These are phyloP conservation scores for Dipteronia dyeriana DNA, from an alignment of 345 rosid species.

Conservation along the genomic window DNA sequence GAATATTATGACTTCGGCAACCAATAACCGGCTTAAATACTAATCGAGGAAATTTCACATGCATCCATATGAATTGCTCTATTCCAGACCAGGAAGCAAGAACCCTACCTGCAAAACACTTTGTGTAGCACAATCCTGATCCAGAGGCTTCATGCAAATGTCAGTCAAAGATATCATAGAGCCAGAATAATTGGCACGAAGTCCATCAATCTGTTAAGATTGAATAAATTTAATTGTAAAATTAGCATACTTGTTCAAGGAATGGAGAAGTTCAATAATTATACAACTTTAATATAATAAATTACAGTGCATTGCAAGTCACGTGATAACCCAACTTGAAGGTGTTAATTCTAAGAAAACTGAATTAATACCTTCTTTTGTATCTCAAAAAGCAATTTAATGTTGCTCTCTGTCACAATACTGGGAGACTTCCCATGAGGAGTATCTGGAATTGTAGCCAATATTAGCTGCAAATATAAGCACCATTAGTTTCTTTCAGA, in stretches of 20 bases:
- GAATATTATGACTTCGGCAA: no score
- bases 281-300: background rate
- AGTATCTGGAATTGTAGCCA: conserved; percentile 71
- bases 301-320: background rate
- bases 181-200: conserved; percentile 81
- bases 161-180: conserved; percentile 78
- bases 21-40: background rate
- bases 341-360: background rate
- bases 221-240: conserved; percentile 17
- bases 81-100: conserved; percentile 15
- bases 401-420: conserved; percentile 81
- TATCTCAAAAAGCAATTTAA: conserved; percentile 87
- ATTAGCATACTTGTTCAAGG: conserved; percentile 3
- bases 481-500: conserved; percentile 22
- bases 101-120: conserved; percentile 80
- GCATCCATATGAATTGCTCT: conserved; percentile 1
- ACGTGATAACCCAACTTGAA: conserved; percentile 3
- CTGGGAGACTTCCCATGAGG: conserved; percentile 52
- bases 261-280: background rate
- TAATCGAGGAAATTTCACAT: background rate
- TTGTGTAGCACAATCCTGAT: conserved; percentile 92
- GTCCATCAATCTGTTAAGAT: conserved; percentile 73
- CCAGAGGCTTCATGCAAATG: conserved; percentile 97
- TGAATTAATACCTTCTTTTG: conserved; percentile 73
- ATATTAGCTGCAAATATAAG: conserved; percentile 60